Evolutionary conservation across 768 basidiomycete genomes (phyloP).

Genomic region (Hygrocybe coccinea): DNA sequence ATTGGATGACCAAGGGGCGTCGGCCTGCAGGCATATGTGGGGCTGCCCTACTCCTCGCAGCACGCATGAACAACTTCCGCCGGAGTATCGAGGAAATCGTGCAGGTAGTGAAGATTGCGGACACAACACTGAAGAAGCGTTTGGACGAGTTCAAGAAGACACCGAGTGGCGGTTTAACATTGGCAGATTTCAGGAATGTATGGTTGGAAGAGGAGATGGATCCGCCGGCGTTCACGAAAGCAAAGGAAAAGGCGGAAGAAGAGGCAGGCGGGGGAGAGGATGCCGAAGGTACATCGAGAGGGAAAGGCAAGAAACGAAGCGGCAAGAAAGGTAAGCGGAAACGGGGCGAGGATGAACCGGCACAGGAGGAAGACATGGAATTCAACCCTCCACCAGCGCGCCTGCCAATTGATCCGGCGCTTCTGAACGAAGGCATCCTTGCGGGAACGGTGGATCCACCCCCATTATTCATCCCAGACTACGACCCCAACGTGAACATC

Average conservation of each 20-base stretch:
- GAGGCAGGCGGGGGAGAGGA: constrained; percentile 37
- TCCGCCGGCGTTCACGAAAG: constrained; percentile 82
- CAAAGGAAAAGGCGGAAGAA: constrained; percentile 63
- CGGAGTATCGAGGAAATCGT: constrained; percentile 93
- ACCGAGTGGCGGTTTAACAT: constrained; percentile 75
- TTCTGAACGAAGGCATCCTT: constrained; percentile 67
- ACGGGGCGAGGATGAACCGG: constrained; percentile 36
- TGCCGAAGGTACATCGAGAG: constrained; percentile 22
- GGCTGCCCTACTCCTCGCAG: constrained; percentile 89
- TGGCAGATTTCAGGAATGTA: constrained; percentile 84
- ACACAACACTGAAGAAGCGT: constrained; percentile 87
- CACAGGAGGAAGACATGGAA: constrained; percentile 23
- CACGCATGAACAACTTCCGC: constrained; percentile 97
- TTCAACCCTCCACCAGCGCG: constrained; percentile 14
- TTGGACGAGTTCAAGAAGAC: constrained; percentile 93
- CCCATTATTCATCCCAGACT: constrained; percentile 44
- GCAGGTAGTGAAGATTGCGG: constrained; percentile 98
- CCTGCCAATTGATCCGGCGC: constrained; percentile 47
- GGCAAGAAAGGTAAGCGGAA: constrained; percentile 30
- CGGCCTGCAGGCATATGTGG: constrained; percentile 97
- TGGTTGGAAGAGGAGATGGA: constrained; percentile 92
- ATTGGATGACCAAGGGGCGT: constrained; percentile 96
- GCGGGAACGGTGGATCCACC: constrained; percentile 43
- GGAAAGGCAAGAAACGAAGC: constrained; percentile 29
- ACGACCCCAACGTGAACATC: constrained; percentile 36